Conservation (phyloP, 768 basidiomycete genomes). For the Macrolepiota dolichaula region DNA sequence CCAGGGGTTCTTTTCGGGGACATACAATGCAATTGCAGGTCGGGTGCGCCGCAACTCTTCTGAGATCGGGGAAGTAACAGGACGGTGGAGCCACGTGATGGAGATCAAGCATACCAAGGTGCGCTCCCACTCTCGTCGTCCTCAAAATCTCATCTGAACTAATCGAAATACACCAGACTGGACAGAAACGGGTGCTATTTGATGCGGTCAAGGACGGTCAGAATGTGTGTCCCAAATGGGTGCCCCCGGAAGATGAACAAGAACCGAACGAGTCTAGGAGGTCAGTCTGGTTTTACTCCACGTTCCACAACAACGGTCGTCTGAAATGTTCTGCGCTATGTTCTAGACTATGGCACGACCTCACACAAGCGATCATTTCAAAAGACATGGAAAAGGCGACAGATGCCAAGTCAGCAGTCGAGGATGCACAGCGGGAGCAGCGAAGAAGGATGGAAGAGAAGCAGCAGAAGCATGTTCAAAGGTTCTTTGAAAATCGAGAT, state of each 20-base stretch:
- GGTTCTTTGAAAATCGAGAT: conserved; percentile 75
- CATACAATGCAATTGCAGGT: conserved; percentile 88
- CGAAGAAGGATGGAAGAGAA: conserved; percentile 71
- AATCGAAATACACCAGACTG: conserved; percentile 38
- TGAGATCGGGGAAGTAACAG: conserved; percentile 83
- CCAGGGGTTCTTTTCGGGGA: conserved; percentile 95
- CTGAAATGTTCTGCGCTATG: not conserved
- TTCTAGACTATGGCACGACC: conserved; percentile 69
- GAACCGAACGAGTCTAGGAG: conserved; percentile 88
- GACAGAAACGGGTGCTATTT: conserved; percentile 74
- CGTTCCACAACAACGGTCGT: not conserved
- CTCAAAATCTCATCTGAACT: not conserved
- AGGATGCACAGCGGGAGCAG: conserved; percentile 87
- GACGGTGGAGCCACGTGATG: conserved; percentile 90
- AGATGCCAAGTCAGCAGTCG: conserved; percentile 82
- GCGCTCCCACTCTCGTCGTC: conserved; percentile 15
- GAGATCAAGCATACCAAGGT: conserved; percentile 76
- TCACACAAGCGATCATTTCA: conserved; percentile 80
- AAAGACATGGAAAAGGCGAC: conserved; percentile 97
- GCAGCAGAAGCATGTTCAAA: conserved; percentile 64
- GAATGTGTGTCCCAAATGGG: conserved; percentile 74
- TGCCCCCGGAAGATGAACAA: conserved; percentile 84
- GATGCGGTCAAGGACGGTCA: conserved; percentile 77
- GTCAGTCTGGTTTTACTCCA: conserved; percentile 32
- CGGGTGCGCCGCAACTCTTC: conserved; percentile 60